phyloP scores from a whole-genome alignment of 306 rosid genomes.

The Vigna trinervia region DNA sequence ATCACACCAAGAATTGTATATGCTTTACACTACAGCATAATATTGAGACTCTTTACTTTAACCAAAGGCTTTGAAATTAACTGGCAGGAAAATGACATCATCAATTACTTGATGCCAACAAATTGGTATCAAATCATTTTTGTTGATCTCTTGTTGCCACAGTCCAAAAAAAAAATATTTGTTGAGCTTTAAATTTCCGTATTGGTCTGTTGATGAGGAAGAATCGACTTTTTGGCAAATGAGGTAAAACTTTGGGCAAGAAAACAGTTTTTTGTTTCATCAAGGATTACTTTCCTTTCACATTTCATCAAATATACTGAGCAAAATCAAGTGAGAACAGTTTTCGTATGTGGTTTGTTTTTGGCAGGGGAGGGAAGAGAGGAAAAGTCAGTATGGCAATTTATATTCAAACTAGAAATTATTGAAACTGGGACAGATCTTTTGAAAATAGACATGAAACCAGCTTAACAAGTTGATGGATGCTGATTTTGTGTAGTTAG shows the following conservation, averaged over 20 bases:
- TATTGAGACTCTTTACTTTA: not conserved
- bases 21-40: not conserved
- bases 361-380: too few relatives aligned
- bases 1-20: not conserved
- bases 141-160: too few relatives aligned
- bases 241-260: too few relatives aligned
- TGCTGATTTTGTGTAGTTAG: not conserved
- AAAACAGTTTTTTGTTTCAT: too few relatives aligned
- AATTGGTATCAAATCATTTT: too few relatives aligned
- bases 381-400: not conserved
- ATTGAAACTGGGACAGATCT: not conserved
- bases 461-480: not conserved
- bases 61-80: not conserved
- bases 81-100: not conserved
- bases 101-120: too few relatives aligned
- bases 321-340: too few relatives aligned
- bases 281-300: too few relatives aligned
- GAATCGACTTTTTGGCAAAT: too few relatives aligned
- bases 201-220: not conserved
- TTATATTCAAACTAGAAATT: not conserved
- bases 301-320: too few relatives aligned
- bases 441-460: not conserved
- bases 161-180: not conserved
- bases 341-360: too few relatives aligned
- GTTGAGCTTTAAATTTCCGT: not conserved